These are phyloP conservation scores for Cercospora sp. DNA, from an alignment of 2,329 filamentous ascomycete genomes.

Conservation along the genomic window DNA sequence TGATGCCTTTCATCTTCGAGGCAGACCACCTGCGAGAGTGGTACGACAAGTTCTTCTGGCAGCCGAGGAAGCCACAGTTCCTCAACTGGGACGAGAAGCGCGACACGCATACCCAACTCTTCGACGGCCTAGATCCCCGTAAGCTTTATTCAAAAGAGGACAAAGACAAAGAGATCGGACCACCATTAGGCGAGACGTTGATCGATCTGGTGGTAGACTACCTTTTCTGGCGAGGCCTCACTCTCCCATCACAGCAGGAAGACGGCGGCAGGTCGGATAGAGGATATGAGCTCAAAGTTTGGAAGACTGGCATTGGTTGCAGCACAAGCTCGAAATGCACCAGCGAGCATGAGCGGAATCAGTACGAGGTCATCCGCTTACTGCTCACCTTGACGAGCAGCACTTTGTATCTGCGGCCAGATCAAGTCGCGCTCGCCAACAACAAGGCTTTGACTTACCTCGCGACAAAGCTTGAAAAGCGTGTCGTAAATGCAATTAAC, in stretches of 20 bases:
- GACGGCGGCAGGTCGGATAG: constrained; percentile 30
- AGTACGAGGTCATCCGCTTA: constrained; percentile 83
- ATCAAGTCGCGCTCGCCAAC: constrained; percentile 74
- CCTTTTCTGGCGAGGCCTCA: constrained; percentile 89
- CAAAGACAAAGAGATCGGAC: constrained; percentile 65
- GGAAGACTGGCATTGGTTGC: constrained; percentile 96
- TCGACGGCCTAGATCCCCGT: constrained; percentile 44
- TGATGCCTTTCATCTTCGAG: constrained; percentile 91
- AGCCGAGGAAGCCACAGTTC: constrained; percentile 30
- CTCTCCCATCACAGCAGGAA: constrained; percentile 59
- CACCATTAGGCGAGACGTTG: constrained; percentile 87
- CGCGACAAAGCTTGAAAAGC: constrained; percentile 84
- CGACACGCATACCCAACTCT: constrained; percentile 35
- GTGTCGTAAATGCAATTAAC: constrained; percentile 82
- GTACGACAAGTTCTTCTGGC: constrained; percentile 96
- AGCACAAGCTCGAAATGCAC: constrained; percentile 84
- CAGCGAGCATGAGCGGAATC: constrained; percentile 89
- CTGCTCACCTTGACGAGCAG: constrained; percentile 84
- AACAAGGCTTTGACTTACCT: constrained; percentile 85
- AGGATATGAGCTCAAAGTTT: constrained; percentile 86
- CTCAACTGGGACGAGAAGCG: constrained; percentile 32
- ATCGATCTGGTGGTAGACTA: constrained; percentile 87
- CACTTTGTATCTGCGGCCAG: constrained; percentile 88
- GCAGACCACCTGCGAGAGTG: constrained; percentile 76
- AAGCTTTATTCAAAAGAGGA: constrained; percentile 52